Evolutionary conservation across 1,139 yeast species (phyloP), one percentile per base, ranked within the genome.

Genomic region (Hyphopichia wangnamkhiaoensis): DNA sequence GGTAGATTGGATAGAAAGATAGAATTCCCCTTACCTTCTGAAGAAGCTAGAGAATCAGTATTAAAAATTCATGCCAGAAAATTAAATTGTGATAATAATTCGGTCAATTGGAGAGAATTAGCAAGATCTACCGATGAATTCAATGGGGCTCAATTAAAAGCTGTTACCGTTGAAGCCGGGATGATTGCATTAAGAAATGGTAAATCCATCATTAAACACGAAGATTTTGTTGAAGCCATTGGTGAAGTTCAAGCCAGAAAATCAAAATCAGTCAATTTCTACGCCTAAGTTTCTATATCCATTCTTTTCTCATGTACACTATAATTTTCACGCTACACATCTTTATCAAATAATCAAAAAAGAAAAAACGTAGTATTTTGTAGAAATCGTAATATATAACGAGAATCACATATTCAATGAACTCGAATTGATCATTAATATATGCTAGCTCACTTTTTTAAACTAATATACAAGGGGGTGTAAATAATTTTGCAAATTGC

Each of bases 191-290:
- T 94, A 58, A 82, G 98, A 67, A 89, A 89, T 55, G 98, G 97
- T 19, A 95, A 93, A 65, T 80, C 87, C 25, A 78, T 84, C 49
- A 91, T 94, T 43, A 87, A 88, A 54, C 99, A 94, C 63, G 98
- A 94, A 68, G 98, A 94, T 68, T 94, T 93, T 59, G 96, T 94
- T 16, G 98, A 94, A 60, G 99, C 96, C 43, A 90, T 93, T 48
- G 84, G 97, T 46, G 98, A 94, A 71, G 98, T 94, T 30, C 98
- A 93, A 70, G 96, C 98, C 39, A 82, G 98, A 72, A 94, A 94
- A 76, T 77, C 86, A 42, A 93, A 94, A 71, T 81, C 93, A 35
- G 97, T 93, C 34, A 90, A 95, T 43, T 94, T 93, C 76, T 94
- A 93, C 63, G 98, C 98, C 42, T 88, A 71, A 52, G 14, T n/a